Evolutionary conservation across 345 rosid genomes (phyloP).

Genomic region (Cardamine resedifolia): DNA sequence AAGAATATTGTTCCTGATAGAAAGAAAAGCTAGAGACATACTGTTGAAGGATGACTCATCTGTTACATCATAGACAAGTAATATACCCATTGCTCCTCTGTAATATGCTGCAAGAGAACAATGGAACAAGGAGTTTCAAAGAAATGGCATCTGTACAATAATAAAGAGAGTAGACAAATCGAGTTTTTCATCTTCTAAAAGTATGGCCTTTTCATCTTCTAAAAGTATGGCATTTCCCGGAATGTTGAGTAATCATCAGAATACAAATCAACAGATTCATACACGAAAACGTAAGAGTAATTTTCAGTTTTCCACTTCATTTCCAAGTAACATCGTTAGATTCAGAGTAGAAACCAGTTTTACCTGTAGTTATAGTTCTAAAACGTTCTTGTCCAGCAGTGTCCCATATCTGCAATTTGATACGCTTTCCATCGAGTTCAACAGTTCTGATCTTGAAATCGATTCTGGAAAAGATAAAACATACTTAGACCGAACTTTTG

Average conservation of each 20-base stretch:
- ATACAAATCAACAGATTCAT: no score
- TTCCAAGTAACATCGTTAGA: background rate
- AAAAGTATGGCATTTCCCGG: background rate
- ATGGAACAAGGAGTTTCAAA: background rate
- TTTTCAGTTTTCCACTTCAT: background rate
- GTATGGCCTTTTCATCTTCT: background rate
- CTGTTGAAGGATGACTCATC: slow-evolving; percentile 94
- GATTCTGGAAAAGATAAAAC: slow-evolving; percentile 39
- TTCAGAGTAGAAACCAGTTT: background rate
- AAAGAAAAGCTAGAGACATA: slow-evolving; percentile 34
- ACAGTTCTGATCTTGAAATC: slow-evolving; percentile 71
- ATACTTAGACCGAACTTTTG: background rate
- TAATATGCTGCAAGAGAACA: slow-evolving; percentile 62
- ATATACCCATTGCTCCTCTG: slow-evolving; percentile 95
- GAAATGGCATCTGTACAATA: background rate
- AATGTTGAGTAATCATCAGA: background rate
- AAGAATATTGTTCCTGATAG: background rate
- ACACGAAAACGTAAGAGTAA: no score
- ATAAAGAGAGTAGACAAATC: no score
- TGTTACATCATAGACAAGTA: slow-evolving; percentile 89
- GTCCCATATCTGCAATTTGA: slow-evolving; percentile 82
- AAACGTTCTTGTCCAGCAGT: slow-evolving; percentile 91
- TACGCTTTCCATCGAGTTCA: slow-evolving; percentile 73
- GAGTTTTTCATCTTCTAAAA: background rate
- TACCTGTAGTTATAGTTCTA: slow-evolving; percentile 81